Evolutionary conservation across 2,329 filamentous ascomycete genomes (phyloP).

Genomic region (Curvularia hawaiiensis): DNA sequence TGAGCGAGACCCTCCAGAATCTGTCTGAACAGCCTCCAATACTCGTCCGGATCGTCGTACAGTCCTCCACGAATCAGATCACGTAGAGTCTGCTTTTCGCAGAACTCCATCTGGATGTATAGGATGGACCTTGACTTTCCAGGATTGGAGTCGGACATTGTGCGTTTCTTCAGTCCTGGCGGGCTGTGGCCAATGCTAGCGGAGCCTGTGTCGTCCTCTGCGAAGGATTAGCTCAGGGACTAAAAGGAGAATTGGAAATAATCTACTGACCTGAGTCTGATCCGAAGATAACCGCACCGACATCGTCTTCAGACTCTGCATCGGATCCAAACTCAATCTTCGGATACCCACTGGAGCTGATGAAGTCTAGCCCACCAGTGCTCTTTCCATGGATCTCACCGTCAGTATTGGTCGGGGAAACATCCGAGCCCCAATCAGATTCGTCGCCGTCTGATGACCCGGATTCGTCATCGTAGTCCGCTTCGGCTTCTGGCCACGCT

Average conservation of each 20-base stretch:
- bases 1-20: conserved; percentile 88
- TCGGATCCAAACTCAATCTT: conserved; percentile 78
- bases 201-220: conserved; percentile 55
- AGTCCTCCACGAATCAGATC: conserved; percentile 82
- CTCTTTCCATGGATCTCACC: conserved; percentile 69
- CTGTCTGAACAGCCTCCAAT: conserved; percentile 90
- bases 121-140: conserved; percentile 70
- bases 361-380: conserved; percentile 83
- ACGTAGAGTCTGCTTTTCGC: conserved; percentile 88
- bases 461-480: conserved; percentile 29
- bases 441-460: conserved; percentile 36
- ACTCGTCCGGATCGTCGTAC: conserved; percentile 73
- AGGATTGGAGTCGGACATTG: conserved; percentile 54
- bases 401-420: conserved; percentile 33
- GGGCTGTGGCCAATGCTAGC: conserved; percentile 39
- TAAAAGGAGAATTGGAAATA: not conserved
- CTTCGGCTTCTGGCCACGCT: conserved; percentile 83
- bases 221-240: conserved; percentile 14
- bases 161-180: conserved; percentile 43
- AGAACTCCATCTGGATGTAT: conserved; percentile 99
- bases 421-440: conserved; percentile 32
- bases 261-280: conserved; percentile 44
- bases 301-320: conserved; percentile 48
- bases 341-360: conserved; percentile 81
- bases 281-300: conserved; percentile 43